Evolutionary conservation across 2,329 filamentous ascomycete genomes (phyloP).

Genomic region (Fusarium dimerum): DNA sequence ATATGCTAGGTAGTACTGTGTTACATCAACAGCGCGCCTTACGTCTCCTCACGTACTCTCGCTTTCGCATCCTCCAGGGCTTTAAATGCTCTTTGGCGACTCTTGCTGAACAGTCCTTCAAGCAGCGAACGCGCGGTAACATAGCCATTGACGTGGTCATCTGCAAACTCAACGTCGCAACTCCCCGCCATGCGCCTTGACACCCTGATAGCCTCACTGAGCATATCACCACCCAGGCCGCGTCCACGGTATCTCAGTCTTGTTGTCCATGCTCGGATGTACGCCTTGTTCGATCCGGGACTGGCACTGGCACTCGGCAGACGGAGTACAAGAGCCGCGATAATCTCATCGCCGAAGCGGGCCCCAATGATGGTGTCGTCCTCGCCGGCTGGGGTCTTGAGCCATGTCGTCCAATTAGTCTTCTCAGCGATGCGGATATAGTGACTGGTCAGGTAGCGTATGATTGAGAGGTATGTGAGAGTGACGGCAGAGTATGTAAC

Average conservation of each 20-base stretch:
- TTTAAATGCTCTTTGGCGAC: neutral
- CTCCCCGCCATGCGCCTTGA: conserved; percentile 65
- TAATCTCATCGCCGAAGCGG: conserved; percentile 66
- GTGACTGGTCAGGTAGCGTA: conserved; percentile 59
- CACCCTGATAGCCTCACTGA: conserved; percentile 69
- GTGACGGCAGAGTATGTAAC: conserved; percentile 61
- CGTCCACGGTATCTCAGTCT: conserved; percentile 66
- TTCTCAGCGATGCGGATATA: conserved; percentile 67
- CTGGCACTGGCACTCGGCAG: conserved; percentile 37
- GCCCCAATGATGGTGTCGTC: conserved; percentile 62
- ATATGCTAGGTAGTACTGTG: too few species aligned
- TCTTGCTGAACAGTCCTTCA: neutral
- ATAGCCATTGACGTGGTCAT: conserved; percentile 72
- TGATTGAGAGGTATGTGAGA: conserved; percentile 61
- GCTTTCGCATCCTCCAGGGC: neutral
- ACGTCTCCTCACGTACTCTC: too few species aligned
- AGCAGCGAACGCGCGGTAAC: neutral
- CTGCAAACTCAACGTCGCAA: conserved; percentile 66
- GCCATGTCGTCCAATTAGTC: conserved; percentile 63
- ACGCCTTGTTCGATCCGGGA: conserved; percentile 40
- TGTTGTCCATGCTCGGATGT: conserved; percentile 82
- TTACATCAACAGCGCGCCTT: too few species aligned
- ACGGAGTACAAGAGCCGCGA: conserved; percentile 69
- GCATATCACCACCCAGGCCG: conserved; percentile 70
- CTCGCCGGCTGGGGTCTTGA: conserved; percentile 34